Evolutionary conservation across 306 rosid genomes (phyloP).

Genomic region (Lathyrus tuberosus): DNA sequence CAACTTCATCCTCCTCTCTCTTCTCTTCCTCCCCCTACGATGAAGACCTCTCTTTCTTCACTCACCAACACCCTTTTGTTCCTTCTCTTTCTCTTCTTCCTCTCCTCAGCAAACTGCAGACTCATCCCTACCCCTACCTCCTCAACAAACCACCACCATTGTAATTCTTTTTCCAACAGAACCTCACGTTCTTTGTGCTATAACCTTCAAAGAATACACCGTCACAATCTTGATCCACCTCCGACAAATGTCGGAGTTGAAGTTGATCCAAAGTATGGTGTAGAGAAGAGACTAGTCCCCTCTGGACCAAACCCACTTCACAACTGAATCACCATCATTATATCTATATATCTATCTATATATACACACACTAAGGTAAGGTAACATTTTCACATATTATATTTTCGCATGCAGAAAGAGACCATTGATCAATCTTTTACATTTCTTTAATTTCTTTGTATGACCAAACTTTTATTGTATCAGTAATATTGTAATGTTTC

Average conservation of each 20-base stretch:
- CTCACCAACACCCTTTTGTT: background rate
- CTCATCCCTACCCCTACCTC: slow-evolving; percentile 9
- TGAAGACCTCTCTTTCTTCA: slow-evolving; percentile 67
- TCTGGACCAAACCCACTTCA: slow-evolving; percentile 98
- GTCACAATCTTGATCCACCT: slow-evolving; percentile 29
- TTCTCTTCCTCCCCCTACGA: slow-evolving; percentile 23
- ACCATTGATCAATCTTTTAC: background rate
- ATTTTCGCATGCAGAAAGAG: slow-evolving; percentile 32
- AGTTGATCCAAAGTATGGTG: slow-evolving; percentile 73
- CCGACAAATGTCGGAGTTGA: slow-evolving; percentile 44
- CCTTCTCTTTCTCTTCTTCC: slow-evolving; percentile 38
- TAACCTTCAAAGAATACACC: slow-evolving; percentile 48
- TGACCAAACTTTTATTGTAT: slow-evolving; percentile 9
- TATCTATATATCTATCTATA: slow-evolving; percentile 4
- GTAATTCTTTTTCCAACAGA: slow-evolving; percentile 56
- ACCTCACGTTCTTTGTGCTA: slow-evolving; percentile 71
- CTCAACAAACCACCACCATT: slow-evolving; percentile 49
- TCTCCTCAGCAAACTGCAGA: slow-evolving; percentile 32
- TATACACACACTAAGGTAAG: slow-evolving; percentile 13
- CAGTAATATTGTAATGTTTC: background rate
- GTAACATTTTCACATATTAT: slow-evolving; percentile 26
- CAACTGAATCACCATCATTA: slow-evolving; percentile 44
- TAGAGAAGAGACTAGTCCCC: slow-evolving; percentile 83
- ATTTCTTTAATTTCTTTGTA: slow-evolving; percentile 6
- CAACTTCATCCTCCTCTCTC: background rate